These are phyloP conservation scores for Oryza australiensis DNA, from an alignment of 176 grass and related monocot species.

Conservation along the genomic window DNA sequence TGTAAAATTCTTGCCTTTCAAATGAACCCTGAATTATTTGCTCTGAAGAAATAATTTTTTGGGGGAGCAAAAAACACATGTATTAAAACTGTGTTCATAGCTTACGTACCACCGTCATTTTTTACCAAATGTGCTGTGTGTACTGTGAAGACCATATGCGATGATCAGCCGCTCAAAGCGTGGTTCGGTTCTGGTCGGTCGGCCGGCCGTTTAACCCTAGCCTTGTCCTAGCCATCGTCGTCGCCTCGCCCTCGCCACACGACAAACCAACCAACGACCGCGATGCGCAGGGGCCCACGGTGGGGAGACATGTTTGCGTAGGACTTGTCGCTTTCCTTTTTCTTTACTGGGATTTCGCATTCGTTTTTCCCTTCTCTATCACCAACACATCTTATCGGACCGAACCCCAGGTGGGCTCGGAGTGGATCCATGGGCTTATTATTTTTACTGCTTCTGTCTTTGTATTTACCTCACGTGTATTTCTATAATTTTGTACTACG, in stretches of 20 bases:
- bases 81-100: neutral
- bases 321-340: slow-evolving; percentile 27
- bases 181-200: slow-evolving; percentile 8
- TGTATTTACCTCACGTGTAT: slow-evolving; percentile 1
- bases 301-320: slow-evolving; percentile 25
- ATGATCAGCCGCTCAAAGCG: neutral
- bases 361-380: neutral
- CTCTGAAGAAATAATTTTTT: no score
- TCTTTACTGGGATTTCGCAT: neutral
- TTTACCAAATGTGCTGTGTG: neutral
- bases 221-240: slow-evolving; percentile 28
- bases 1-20: no score
- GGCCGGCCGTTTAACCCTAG: slow-evolving; percentile 36
- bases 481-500: neutral
- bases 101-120: neutral
- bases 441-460: neutral
- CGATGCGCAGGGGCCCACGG: slow-evolving; percentile 19
- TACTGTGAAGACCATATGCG: neutral
- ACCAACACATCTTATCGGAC: neutral
- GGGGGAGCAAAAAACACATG: no score
- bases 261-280: slow-evolving; percentile 40
- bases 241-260: neutral
- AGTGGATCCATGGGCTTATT: slow-evolving; percentile 7
- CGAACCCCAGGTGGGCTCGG: slow-evolving; percentile 32
- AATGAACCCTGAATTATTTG: no score